These are phyloP conservation scores for Pestalotiopsis sp. DNA, from an alignment of 2,329 filamentous ascomycete genomes.

Conservation along the genomic window DNA sequence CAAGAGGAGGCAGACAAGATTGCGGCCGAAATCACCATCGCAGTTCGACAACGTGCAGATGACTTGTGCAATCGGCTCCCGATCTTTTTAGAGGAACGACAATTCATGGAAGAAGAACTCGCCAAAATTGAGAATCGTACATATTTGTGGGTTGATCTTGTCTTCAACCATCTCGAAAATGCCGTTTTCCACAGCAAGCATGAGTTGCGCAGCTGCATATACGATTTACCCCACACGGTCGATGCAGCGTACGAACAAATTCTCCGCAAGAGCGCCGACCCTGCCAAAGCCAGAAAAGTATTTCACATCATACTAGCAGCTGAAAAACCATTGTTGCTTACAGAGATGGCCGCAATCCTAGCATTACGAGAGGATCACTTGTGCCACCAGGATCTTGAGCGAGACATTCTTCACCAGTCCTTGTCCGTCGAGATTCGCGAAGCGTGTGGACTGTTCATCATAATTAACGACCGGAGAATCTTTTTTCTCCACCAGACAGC, in stretches of 20 bases:
- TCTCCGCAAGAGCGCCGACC: conserved; percentile 29
- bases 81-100: conserved; percentile 5
- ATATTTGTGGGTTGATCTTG: conserved; percentile 27
- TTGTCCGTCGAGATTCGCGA: conserved; percentile 12
- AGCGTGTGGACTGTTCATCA: conserved; percentile 20
- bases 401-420: not conserved
- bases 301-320: conserved; percentile 39
- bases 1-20: conserved; percentile 32
- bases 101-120: conserved; percentile 17
- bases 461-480: conserved; percentile 13
- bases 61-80: conserved; percentile 6
- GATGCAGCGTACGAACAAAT: conserved; percentile 39
- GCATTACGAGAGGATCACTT: conserved; percentile 33
- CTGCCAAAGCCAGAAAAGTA: conserved; percentile 29
- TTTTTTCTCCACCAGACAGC: conserved; percentile 22
- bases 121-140: conserved; percentile 21
- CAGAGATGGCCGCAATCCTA: conserved; percentile 35
- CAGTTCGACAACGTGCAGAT: no score
- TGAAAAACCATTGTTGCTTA: conserved; percentile 32
- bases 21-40: conserved; percentile 32
- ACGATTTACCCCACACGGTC: conserved; percentile 26
- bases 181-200: conserved; percentile 15
- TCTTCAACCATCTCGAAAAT: conserved; percentile 22
- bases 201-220: conserved; percentile 17
- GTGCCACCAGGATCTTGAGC: conserved; percentile 48